Evolutionary conservation across 257 asterid species (phyloP), one percentile per base, ranked within the genome.

Genomic region (Solanum neorickii): DNA sequence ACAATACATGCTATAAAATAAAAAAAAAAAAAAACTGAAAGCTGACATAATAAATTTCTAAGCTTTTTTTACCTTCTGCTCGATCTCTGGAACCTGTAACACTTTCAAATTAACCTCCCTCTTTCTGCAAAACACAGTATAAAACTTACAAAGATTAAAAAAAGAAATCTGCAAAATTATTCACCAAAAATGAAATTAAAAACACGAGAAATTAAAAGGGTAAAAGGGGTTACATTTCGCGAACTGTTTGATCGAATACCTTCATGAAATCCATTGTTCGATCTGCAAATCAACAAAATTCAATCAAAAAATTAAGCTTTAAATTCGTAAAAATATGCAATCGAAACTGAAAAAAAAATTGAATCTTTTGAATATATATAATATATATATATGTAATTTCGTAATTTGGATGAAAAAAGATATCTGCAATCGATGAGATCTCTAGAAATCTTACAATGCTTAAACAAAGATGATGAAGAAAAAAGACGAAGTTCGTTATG

Each of bases 101-200:
- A 96, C 98, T 93, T 96, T 96, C 93, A 96, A 89, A 93, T 96
- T 96, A 86, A 96, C 99, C 95, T 96, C 99, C 89, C 99, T 94
- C 93, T 95, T 96, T 91, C 98, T 96, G 98, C 92, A 90, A 86
- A 86, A 33, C 56, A 29, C 12, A 52, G 18, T 31, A 47, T 27
- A 75, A 21, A 46, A n/a, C 33, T 18, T 74, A 25, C 44, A 35
- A 41, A 29, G 35, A 47, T 20, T 56, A 0, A 41, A 12, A 33
- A 76, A 49, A 37, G 62, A 13, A 68, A 68, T 13, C 0, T 68
- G 74, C 74, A 35, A 73, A 72, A 35, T 33, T 37, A 27, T 69
- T 20, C 82, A 46, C 11, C 69, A 29, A n/a, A n/a, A n/a, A 2
- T n/a, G 16, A 65, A n/a, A 65, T 65, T 31, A 7, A 46, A 85